Evolutionary conservation across 352 stramenopile genomes (phyloP).

Genomic region (Globisporangium orthogonon): DNA sequence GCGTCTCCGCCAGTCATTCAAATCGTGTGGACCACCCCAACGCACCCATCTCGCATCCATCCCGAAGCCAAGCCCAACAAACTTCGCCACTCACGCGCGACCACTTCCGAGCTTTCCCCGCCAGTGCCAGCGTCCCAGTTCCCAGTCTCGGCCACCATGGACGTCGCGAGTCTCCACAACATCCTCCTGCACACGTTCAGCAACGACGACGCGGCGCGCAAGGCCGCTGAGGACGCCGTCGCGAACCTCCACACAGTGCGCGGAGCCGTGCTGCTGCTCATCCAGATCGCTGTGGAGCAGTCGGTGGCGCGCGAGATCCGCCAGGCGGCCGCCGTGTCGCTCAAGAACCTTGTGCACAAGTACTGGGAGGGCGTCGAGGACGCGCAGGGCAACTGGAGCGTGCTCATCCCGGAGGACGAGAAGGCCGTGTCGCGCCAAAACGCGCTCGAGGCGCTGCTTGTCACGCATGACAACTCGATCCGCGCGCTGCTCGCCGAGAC

Average conservation of each 20-base stretch:
- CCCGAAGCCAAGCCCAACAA: background rate
- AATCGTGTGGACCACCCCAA: no score
- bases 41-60: no score
- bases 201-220: slow-evolving; percentile 61
- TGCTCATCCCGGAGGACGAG: slow-evolving; percentile 60
- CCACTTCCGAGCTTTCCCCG: slow-evolving; percentile 13
- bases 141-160: slow-evolving; percentile 36
- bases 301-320: slow-evolving; percentile 79
- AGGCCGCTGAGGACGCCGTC: slow-evolving; percentile 69
- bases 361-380: slow-evolving; percentile 88
- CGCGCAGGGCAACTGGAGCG: slow-evolving; percentile 64
- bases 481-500: slow-evolving; percentile 92
- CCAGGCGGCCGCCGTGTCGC: slow-evolving; percentile 90
- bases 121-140: background rate
- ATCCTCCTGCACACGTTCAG: slow-evolving; percentile 86
- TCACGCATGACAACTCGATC: slow-evolving; percentile 87
- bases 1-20: no score
- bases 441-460: slow-evolving; percentile 75
- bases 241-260: slow-evolving; percentile 69
- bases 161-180: slow-evolving; percentile 87
- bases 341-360: slow-evolving; percentile 95
- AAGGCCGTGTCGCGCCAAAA: slow-evolving; percentile 64
- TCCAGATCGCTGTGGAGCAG: slow-evolving; percentile 74
- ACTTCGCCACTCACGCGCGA: background rate
- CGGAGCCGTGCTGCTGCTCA: slow-evolving; percentile 69